These are phyloP conservation scores for Calonectria pseudoreteaudii DNA, from an alignment of 2,329 filamentous ascomycete genomes.

Conservation along the genomic window DNA sequence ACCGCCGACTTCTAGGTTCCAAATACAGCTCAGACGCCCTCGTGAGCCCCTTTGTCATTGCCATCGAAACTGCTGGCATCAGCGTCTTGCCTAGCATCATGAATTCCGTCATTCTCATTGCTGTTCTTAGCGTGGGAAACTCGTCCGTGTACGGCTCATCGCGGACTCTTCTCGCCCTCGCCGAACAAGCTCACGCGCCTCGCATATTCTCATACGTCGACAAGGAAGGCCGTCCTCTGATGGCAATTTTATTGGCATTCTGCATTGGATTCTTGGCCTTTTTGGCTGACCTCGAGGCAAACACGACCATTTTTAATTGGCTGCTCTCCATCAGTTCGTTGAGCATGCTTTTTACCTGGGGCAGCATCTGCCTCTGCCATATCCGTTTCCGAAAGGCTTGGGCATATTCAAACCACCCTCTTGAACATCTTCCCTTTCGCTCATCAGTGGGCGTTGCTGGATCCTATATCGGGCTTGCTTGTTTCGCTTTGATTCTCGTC, in stretches of 20 bases:
- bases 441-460: slow-evolving; percentile 82
- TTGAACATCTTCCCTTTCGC: slow-evolving; percentile 82
- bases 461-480: slow-evolving; percentile 61
- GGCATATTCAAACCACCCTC: slow-evolving; percentile 72
- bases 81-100: slow-evolving; percentile 84
- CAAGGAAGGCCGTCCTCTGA: slow-evolving; percentile 81
- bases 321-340: slow-evolving; percentile 79
- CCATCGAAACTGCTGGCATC: slow-evolving; percentile 88
- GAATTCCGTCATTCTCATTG: slow-evolving; percentile 93
- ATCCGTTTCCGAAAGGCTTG: slow-evolving; percentile 89
- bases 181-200: slow-evolving; percentile 87
- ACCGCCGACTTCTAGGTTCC: slow-evolving; percentile 70
- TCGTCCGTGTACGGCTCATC: slow-evolving; percentile 93
- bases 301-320: slow-evolving; percentile 79
- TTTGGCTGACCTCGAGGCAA: slow-evolving; percentile 72
- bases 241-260: slow-evolving; percentile 76
- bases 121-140: slow-evolving; percentile 91
- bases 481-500: slow-evolving; percentile 77
- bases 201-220: slow-evolving; percentile 83
- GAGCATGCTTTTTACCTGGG: slow-evolving; percentile 82
- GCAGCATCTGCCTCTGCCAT: slow-evolving; percentile 87
- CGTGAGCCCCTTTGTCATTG: slow-evolving; percentile 92
- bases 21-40: slow-evolving; percentile 71
- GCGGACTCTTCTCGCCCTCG: slow-evolving; percentile 87
- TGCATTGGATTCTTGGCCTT: slow-evolving; percentile 79